Base-by-base conservation (phyloP, 2,329 filamentous ascomycete genomes). In the Bipolaris zeicola region DNA sequence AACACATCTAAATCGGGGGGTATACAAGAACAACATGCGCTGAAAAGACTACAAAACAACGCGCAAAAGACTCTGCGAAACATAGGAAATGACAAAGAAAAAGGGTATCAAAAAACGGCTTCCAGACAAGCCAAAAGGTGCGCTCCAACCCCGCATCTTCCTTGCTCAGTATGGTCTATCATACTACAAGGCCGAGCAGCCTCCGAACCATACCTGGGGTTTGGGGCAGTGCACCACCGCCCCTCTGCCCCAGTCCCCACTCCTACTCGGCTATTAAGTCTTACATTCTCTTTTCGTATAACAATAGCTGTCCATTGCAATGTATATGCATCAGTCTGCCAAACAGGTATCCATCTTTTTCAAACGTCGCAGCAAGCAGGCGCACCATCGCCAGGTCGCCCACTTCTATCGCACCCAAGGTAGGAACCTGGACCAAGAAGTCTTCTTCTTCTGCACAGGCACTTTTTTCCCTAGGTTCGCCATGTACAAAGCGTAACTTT, bases 401-500 rank as follows among this genome's bases (percentile, higher is more conserved):
- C 22, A 31, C 5, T 4, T 14, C 38, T 26, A 65, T 11, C 57
- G 56, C 31, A 50, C 52, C 59, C 59, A 62, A 5, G 64, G 62
- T 33, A 69, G 49, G 36, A 66, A 68, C 22, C 64, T 47, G 48
- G 58, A 55, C 66, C 66, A 69, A 8, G 58, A 57, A 13, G 62
- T 54, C 41, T 61, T 66, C 60, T 64, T 63, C 54, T 64, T 63
- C 47, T 63, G 64, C n/a, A 41, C 48, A 0, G 61, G 52, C 42
- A 49, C 54, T 33, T 43, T 42, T 26, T 44, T 41, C 24, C 54
- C 62, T 24, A 65, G 33, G n/a, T 65, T 65, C 22, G 58, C 63
- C 65, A 69, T 62, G 50, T 66, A 69, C 14, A 67, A 57, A 2
- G 65, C 65, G 39, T 69, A 63, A n/a, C 61, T 64, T 37, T 52